Evolutionary conservation across 805 yeast species (phyloP).

Genomic region (Wickerhamomyces kurtzmanii): DNA sequence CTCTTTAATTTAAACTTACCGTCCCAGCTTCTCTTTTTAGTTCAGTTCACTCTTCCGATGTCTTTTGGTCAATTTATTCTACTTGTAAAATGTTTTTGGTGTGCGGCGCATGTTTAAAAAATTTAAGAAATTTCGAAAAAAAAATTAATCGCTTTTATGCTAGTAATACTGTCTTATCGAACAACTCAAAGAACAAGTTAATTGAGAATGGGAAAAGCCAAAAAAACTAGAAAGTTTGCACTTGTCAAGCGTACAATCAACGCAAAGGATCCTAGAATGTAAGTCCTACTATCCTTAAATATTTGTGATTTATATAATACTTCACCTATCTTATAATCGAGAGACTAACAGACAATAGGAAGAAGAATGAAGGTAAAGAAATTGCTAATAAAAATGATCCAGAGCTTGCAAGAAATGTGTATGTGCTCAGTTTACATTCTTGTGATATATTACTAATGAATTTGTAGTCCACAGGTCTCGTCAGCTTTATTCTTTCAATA

Average conservation of each 20-base stretch:
- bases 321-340: not conserved
- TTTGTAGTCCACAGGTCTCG: conserved; percentile 76
- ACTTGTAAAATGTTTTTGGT: no score
- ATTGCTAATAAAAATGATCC: conserved; percentile 48
- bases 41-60: no score
- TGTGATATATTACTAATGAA: conserved; percentile 15
- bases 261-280: conserved; percentile 58
- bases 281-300: conserved; percentile 14
- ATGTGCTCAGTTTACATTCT: conserved; percentile 2
- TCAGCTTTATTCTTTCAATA: conserved; percentile 92
- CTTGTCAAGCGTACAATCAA: conserved; percentile 75
- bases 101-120: no score
- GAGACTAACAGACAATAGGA: conserved; percentile 11
- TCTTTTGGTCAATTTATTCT: no score
- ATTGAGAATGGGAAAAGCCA: conserved; percentile 98
- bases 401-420: conserved; percentile 57
- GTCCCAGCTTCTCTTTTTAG: no score
- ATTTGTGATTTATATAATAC: conserved; percentile 1
- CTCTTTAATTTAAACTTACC: no score
- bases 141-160: no score
- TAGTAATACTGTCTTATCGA: no score
- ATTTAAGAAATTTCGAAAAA: no score
- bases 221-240: conserved; percentile 96
- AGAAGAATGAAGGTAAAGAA: conserved; percentile 31
- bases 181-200: no score